phyloP scores from a whole-genome alignment of 1,139 yeast species.

The Candida tetrigidarum region DNA sequence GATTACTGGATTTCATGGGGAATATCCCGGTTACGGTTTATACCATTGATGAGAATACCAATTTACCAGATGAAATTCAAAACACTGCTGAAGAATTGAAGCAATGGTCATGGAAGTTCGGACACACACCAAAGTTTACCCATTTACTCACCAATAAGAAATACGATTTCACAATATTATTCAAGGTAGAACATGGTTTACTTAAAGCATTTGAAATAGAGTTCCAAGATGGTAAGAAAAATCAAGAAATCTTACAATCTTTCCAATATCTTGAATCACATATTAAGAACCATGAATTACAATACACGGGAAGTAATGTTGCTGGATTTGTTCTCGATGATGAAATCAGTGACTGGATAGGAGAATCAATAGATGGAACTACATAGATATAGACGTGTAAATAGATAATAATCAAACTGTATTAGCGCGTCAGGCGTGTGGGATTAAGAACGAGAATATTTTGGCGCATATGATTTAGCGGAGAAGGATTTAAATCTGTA shows the following conservation, averaged over 20 bases:
- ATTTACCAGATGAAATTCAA: constrained; percentile 51
- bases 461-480: constrained; percentile 3
- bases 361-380: constrained; percentile 51
- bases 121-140: constrained; percentile 68
- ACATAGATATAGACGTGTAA: constrained; percentile 26
- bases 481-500: neutral
- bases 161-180: constrained; percentile 35
- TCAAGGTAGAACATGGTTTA: constrained; percentile 45
- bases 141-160: constrained; percentile 43
- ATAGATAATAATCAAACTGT: no score
- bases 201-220: constrained; percentile 27
- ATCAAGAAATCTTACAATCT: constrained; percentile 25
- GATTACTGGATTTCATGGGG: constrained; percentile 36
- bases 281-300: constrained; percentile 26
- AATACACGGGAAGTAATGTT: constrained; percentile 46
- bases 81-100: constrained; percentile 48
- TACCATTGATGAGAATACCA: constrained; percentile 29
- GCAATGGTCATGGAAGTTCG: constrained; percentile 75
- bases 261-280: constrained; percentile 36
- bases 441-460: no score
- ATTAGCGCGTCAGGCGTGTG: no score
- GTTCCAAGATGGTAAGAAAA: constrained; percentile 12
- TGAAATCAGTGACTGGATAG: constrained; percentile 50
- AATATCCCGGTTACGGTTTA: constrained; percentile 22
- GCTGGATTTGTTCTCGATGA: constrained; percentile 52